Percentiles rank a stretch among this genome's conserved stretches.
These are phyloP conservation scores for Fusarium sp. DNA, from an alignment of 2,329 filamentous ascomycete genomes.

Conservation along the genomic window DNA sequence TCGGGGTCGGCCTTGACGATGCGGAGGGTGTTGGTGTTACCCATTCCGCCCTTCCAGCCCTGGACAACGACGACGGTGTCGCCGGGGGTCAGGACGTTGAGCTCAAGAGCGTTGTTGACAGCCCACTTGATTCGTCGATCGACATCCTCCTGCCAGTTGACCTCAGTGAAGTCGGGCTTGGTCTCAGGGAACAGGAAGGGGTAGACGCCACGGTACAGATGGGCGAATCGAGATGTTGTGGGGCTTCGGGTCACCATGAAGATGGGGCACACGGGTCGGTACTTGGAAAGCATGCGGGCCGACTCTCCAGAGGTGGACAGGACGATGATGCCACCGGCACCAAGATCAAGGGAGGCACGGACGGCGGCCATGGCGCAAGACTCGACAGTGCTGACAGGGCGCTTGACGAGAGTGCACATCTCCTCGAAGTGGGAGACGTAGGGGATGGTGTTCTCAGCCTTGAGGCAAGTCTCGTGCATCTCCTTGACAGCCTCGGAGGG, in stretches of 20 bases:
- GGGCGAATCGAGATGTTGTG: slow-evolving; percentile 87
- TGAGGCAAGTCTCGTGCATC: slow-evolving; percentile 98
- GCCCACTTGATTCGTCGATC: slow-evolving; percentile 98
- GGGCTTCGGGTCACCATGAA: slow-evolving; percentile 97
- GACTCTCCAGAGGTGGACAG: slow-evolving; percentile 96
- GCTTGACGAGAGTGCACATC: slow-evolving; percentile 83
- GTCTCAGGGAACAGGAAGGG: slow-evolving; percentile 93
- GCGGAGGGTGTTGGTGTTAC: slow-evolving; percentile 86
- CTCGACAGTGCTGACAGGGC: slow-evolving; percentile 89
- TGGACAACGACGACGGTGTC: slow-evolving; percentile 87
- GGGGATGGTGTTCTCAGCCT: slow-evolving; percentile 96
- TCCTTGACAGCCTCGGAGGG: slow-evolving; percentile 91
- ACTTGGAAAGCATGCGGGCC: slow-evolving; percentile 96
- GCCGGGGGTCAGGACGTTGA: slow-evolving; percentile 79
- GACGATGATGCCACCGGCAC: slow-evolving; percentile 95
- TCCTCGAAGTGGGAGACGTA: slow-evolving; percentile 98
- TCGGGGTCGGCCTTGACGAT: slow-evolving; percentile 72
- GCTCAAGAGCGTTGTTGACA: slow-evolving; percentile 86
- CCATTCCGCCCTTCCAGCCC: slow-evolving; percentile 92
- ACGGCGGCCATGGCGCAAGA: slow-evolving; percentile 98
- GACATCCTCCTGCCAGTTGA: slow-evolving; percentile 99
- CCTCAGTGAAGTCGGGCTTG: slow-evolving; percentile 93
- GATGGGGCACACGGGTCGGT: slow-evolving; percentile 98
- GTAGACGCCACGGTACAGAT: slow-evolving; percentile 97
- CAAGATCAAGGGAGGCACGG: slow-evolving; percentile 93